A percentile compares a stretch with the other conserved stretches of the same genome.
phyloP scores from a whole-genome alignment of 2,329 filamentous ascomycete species.

The Trichoderma atrobrunneum region DNA sequence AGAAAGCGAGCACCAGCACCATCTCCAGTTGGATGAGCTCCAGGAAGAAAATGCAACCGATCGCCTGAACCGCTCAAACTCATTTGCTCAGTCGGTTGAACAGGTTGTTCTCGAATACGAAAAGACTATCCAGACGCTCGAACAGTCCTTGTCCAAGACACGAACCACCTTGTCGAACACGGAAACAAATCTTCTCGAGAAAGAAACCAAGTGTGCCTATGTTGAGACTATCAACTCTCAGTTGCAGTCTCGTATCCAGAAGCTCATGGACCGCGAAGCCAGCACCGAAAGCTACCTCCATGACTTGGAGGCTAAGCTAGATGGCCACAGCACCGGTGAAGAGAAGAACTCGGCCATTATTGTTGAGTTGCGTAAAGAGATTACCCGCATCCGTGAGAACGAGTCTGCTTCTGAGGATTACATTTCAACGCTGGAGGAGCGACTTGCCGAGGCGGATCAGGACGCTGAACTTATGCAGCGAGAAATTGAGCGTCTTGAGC shows the following conservation, averaged over 20 bases:
- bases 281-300: constrained; percentile 92
- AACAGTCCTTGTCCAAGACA: constrained; percentile 87
- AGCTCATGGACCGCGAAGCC: constrained; percentile 84
- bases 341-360: constrained; percentile 89
- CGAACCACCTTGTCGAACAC: constrained; percentile 77
- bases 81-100: constrained; percentile 92
- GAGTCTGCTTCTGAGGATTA: constrained; percentile 92
- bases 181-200: constrained; percentile 85
- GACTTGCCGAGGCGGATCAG: constrained; percentile 91
- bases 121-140: constrained; percentile 92
- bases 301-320: constrained; percentile 85
- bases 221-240: constrained; percentile 89
- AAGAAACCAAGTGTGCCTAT: constrained; percentile 90
- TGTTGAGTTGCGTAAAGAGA: constrained; percentile 84
- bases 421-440: constrained; percentile 93
- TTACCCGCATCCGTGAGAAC: constrained; percentile 81
- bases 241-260: constrained; percentile 85
- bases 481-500: constrained; percentile 89
- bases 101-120: constrained; percentile 97
- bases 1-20: constrained; percentile 63
- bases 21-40: constrained; percentile 53
- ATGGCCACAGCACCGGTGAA: constrained; percentile 85
- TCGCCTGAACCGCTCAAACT: constrained; percentile 88
- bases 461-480: constrained; percentile 96
- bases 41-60: constrained; percentile 79